Base-by-base conservation (phyloP, 257 asterid genomes). In the Nicotiana sylvestris region DNA sequence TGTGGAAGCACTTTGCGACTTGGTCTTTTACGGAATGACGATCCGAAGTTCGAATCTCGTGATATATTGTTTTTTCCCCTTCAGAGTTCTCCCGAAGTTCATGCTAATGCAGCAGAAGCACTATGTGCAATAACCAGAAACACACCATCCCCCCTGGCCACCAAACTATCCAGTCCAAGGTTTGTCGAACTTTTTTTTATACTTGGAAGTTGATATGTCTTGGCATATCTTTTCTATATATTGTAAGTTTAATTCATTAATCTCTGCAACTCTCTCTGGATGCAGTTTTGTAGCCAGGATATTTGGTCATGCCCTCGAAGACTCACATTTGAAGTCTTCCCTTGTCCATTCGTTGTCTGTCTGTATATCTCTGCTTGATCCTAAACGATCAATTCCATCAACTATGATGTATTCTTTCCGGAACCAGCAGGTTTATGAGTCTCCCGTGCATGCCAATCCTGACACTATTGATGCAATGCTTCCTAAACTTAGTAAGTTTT, bases 381-480 rank as follows among this genome's bases (percentile, higher is more conserved):
- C 98, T 3, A 93, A 89, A 89, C 89, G 97, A 93, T 90, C 98
- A 18, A 82, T 90, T 80, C 93, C 97, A 76, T 83, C 95, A 61
- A 89, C 97, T 66, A 80, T 89, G 33, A 88, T 93, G 92, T 88
- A 93, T 90, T 87, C 98, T 72, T 87, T 96, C 89, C 91, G 98
- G 83, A 91, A 85, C 90, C 98, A 94, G 86, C 95, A 91, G 60
- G 82, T 87, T 66, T 92, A 85, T 82, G 99, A 96, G 86, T 89
- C 97, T 81, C 90, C 97, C 55, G 61, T 89, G 81, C 88, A 86
- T 85, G 98, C 93, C 76, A 85, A 91, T 90, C 93, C 95, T 43
- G 98, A 94, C 37, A 94, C 99, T 55, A 91, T 96, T 69, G 89
- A 91, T 89, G 98, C 99, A 61, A 93, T 96, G 98, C 97, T 96